Evolutionary conservation across 306 rosid genomes (phyloP).

Genomic region (Quercus ilex): DNA sequence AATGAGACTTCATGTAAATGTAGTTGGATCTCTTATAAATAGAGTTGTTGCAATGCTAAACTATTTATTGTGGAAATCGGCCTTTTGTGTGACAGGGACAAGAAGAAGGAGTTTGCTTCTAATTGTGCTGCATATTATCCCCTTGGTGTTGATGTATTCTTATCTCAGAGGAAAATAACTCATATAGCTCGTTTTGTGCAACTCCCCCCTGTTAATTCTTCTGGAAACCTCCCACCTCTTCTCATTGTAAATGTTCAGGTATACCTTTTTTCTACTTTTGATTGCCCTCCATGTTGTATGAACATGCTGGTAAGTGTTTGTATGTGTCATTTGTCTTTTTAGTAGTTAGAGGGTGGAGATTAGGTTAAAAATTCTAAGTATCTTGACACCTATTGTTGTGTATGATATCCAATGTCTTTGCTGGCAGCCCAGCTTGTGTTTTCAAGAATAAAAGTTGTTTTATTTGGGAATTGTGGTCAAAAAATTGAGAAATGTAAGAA

Average conservation of each 20-base stretch:
- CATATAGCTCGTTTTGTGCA: conserved; percentile 84
- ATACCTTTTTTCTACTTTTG: conserved; percentile 5
- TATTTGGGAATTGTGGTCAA: background rate
- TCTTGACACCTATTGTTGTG: background rate
- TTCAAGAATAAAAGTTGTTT: background rate
- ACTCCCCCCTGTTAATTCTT: conserved; percentile 57
- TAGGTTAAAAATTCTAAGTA: background rate
- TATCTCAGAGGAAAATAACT: conserved; percentile 72
- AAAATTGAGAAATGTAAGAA: background rate
- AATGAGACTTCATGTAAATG: background rate
- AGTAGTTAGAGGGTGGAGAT: background rate
- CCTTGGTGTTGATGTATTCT: conserved; percentile 92
- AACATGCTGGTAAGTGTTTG: background rate
- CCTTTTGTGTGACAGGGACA: conserved; percentile 62
- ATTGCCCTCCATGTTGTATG: background rate
- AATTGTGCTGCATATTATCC: conserved; percentile 83
- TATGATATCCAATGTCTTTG: background rate
- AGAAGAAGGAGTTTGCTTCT: conserved; percentile 82
- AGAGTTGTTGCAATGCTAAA: background rate
- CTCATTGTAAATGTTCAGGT: conserved; percentile 98
- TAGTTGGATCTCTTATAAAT: background rate
- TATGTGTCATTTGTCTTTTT: background rate
- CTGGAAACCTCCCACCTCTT: conserved; percentile 67
- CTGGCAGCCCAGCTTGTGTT: background rate
- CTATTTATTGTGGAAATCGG: conserved; percentile 13